These are phyloP conservation scores for Tolypocladium sp. DNA, from an alignment of 2,329 filamentous ascomycete genomes.

Conservation along the genomic window DNA sequence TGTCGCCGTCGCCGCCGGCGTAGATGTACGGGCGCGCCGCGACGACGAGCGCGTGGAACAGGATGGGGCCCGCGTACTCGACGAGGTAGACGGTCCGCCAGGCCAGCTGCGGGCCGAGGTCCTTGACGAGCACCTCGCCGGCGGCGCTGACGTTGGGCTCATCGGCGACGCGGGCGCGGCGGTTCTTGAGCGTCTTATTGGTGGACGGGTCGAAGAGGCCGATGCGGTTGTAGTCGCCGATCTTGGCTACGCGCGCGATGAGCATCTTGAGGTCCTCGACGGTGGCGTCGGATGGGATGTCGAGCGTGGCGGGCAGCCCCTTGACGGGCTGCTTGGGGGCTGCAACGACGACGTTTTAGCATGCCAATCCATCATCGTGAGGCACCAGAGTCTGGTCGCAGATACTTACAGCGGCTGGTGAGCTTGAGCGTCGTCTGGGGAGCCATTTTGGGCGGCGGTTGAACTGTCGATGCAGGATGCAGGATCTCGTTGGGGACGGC, in stretches of 20 bases:
- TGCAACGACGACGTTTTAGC: conserved; percentile 7
- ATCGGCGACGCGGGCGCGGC: conserved; percentile 41
- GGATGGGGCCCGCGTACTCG: conserved; percentile 86
- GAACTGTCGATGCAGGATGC: conserved; percentile 1
- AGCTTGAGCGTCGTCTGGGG: conserved; percentile 30
- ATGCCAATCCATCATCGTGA: neutral
- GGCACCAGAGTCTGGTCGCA: neutral
- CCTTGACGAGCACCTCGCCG: conserved; percentile 73
- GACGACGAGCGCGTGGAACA: conserved; percentile 72
- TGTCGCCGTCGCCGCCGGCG: conserved; percentile 30
- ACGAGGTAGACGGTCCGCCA: conserved; percentile 94
- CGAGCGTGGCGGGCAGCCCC: conserved; percentile 42
- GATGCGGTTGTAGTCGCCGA: conserved; percentile 51
- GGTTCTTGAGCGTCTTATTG: conserved; percentile 55
- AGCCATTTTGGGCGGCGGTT: conserved; percentile 15
- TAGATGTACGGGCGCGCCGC: conserved; percentile 59
- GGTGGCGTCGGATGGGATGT: conserved; percentile 40
- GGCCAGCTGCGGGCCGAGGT: conserved; percentile 80
- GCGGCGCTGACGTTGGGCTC: conserved; percentile 37
- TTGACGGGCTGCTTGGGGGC: conserved; percentile 42
- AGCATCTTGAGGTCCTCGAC: conserved; percentile 51
- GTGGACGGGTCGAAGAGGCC: conserved; percentile 52
- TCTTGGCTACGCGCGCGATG: conserved; percentile 40
- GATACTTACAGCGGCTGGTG: conserved; percentile 18
- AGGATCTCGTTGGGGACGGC: neutral